A percentile compares a stretch with the other conserved stretches of the same genome.
phyloP scores from a whole-genome alignment of 2,329 filamentous ascomycete species.

The Colletotrichum musae region DNA sequence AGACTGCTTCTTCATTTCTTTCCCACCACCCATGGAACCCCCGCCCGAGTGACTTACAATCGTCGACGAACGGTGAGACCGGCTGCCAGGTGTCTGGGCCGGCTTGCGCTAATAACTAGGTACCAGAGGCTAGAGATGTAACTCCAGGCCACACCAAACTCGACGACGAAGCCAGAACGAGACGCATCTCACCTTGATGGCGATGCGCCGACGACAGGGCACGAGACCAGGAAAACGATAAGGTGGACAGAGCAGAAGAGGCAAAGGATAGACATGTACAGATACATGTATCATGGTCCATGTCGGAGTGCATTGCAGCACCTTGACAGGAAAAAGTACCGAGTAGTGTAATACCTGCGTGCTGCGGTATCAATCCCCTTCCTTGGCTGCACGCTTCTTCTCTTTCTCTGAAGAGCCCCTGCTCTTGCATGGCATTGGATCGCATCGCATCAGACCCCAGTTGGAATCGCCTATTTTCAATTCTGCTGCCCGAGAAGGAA shows the following conservation, averaged over 20 bases:
- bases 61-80: conserved; percentile 5
- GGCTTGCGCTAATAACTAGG: background rate
- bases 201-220: background rate
- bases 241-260: background rate
- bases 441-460: background rate
- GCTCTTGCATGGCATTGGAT: conserved; percentile 21
- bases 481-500: conserved; percentile 2
- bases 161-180: conserved; percentile 1
- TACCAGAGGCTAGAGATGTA: background rate
- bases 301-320: background rate
- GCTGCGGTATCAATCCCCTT: background rate
- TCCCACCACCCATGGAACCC: background rate
- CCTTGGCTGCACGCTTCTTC: conserved; percentile 1
- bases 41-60: background rate
- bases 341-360: no score
- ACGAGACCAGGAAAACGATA: background rate
- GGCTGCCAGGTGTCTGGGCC: conserved; percentile 17
- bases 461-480: background rate
- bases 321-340: background rate
- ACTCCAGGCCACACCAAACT: background rate
- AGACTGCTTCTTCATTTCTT: background rate
- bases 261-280: background rate
- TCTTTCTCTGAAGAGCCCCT: conserved; percentile 14
- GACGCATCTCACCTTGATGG: conserved; percentile 8
- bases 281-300: background rate